Evolutionary conservation across 306 rosid genomes (phyloP), one percentile per base, ranked within the genome.

Genomic region (Ormosia emarginata): DNA sequence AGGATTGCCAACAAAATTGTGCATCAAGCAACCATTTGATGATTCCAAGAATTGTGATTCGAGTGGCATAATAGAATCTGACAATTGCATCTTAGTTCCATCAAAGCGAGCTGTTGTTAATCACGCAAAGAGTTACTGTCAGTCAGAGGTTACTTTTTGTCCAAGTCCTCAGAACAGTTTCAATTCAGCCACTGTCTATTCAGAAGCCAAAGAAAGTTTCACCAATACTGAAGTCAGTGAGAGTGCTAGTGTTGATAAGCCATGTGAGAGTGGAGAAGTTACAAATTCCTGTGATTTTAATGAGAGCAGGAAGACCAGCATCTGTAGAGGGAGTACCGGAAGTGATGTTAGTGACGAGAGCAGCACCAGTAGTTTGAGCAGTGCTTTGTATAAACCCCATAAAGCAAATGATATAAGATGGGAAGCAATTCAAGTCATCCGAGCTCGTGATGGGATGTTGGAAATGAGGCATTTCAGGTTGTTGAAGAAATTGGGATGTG

Each of bases 171-270:
- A 85, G 81, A 89, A 82, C 74, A 96, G 97, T 85, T 83, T 91
- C 74, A 92, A 89, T 83, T 88, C 99, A 0, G 79, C 89, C 43
- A 90, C 94, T 62, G 72, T 88, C 49, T 95, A 92, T 85, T 88
- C 97, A 44, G 99, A 93, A 86, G 98, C 99, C 80, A 93, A 92
- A 81, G 87, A 92, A 76, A 96, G 99, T 74, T 96, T 96, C 84
- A 86, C 92, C 76, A 92, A 92, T 67, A 93, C 97, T 10, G 99
- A 93, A 79, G 90, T 87, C 56, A 93, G 97, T 70, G 97, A 90
- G 81, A 83, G 93, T 81, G 78, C 81, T 80, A 90, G 93, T 76
- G 72, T 81, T 47, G 91, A 90, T 62, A 92, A 92, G 82, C 85
- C 88, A 46, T 82, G 85, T 30, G 90, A 89, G 73, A 87, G 90